These are phyloP conservation scores for Aspergillus sp. DNA, from an alignment of 2,329 filamentous ascomycete species.

Conservation along the genomic window DNA sequence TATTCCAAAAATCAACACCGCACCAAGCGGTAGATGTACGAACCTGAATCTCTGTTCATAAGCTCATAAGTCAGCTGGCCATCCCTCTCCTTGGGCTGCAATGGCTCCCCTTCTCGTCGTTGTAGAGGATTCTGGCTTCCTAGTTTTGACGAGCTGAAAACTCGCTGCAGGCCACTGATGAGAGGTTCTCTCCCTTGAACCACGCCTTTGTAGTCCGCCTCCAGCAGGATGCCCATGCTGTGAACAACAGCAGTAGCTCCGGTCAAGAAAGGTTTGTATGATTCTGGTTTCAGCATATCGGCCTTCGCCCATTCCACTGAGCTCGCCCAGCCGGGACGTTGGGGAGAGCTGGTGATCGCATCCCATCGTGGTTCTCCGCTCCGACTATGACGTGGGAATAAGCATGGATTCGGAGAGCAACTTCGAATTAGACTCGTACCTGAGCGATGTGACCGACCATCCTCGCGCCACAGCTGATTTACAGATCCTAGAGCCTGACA, in stretches of 20 bases:
- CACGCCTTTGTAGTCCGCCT: conserved; percentile 96
- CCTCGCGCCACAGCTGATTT: conserved; percentile 80
- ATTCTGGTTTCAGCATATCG: conserved; percentile 78
- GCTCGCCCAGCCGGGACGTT: conserved; percentile 75
- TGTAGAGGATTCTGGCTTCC: conserved; percentile 69
- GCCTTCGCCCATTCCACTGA: conserved; percentile 83
- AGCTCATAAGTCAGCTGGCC: conserved; percentile 90
- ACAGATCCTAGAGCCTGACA: conserved; percentile 72
- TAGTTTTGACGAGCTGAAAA: conserved; percentile 66
- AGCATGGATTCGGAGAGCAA: neutral
- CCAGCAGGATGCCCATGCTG: conserved; percentile 91
- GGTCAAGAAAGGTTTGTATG: conserved; percentile 73
- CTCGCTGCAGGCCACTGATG: conserved; percentile 71
- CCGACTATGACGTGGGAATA: conserved; percentile 56
- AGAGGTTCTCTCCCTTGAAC: conserved; percentile 79
- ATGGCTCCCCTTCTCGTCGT: conserved; percentile 55
- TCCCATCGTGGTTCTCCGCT: conserved; percentile 88
- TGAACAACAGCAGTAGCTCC: conserved; percentile 85
- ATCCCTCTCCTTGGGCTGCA: conserved; percentile 64
- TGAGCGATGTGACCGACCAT: conserved; percentile 91
- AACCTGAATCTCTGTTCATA: conserved; percentile 84
- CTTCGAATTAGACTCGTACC: conserved; percentile 51
- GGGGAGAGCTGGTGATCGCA: conserved; percentile 66
- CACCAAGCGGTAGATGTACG: conserved; percentile 9
- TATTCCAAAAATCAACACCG: neutral